These are phyloP conservation scores for Botrytis fabae DNA, from an alignment of 2,329 filamentous ascomycete genomes.

Conservation along the genomic window DNA sequence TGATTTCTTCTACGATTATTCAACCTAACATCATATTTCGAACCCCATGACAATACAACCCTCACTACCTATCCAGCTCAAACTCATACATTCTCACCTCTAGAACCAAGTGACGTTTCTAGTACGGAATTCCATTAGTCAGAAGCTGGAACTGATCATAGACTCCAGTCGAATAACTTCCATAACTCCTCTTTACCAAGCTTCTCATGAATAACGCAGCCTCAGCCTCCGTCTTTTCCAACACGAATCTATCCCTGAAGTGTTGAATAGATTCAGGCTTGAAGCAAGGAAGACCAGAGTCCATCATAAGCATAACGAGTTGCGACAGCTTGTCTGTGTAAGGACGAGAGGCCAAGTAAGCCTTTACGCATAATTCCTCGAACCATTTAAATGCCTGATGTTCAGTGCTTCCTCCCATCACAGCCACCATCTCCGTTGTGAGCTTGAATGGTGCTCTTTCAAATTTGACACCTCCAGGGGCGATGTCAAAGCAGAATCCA, in stretches of 20 bases:
- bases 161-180: slow-evolving; percentile 86
- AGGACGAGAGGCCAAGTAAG: slow-evolving; percentile 83
- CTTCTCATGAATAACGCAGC: slow-evolving; percentile 93
- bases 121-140: slow-evolving; percentile 94
- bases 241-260: slow-evolving; percentile 88
- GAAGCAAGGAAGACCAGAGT: slow-evolving; percentile 94
- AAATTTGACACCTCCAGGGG: slow-evolving; percentile 93
- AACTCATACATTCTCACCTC: background rate
- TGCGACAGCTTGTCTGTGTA: slow-evolving; percentile 87
- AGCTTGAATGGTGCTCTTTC: slow-evolving; percentile 98
- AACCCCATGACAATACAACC: background rate
- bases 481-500: slow-evolving; percentile 99
- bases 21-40: background rate
- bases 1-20: background rate
- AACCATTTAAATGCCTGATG: slow-evolving; percentile 94
- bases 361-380: slow-evolving; percentile 93
- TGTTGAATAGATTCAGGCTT: slow-evolving; percentile 93
- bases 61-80: background rate
- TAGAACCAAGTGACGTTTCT: slow-evolving; percentile 19
- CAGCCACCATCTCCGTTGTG: slow-evolving; percentile 95
- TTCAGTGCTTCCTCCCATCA: slow-evolving; percentile 86
- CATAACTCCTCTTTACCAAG: slow-evolving; percentile 84
- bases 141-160: slow-evolving; percentile 98
- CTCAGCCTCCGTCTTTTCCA: slow-evolving; percentile 88
- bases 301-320: slow-evolving; percentile 92